Evolutionary conservation across 2,329 filamentous ascomycete genomes (phyloP).

Genomic region (Colletotrichum truncatum): DNA sequence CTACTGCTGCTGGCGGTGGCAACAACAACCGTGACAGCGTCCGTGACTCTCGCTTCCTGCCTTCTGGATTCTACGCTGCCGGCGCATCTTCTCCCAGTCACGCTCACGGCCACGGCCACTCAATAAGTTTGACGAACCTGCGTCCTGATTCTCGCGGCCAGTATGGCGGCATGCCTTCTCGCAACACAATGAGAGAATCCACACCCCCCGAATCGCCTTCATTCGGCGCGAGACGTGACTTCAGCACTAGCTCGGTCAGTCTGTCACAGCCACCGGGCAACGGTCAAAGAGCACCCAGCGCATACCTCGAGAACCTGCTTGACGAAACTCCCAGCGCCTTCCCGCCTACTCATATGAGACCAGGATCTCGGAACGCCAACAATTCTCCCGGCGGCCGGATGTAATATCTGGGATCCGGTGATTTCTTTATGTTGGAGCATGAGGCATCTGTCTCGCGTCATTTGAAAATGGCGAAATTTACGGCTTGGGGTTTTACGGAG

Average conservation of each 20-base stretch:
- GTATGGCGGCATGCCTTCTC: conserved; percentile 47
- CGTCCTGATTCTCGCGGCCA: conserved; percentile 65
- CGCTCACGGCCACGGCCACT: conserved; percentile 57
- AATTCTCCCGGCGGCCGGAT: conserved; percentile 11
- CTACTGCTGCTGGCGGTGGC: conserved; percentile 77
- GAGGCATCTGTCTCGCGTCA: background rate
- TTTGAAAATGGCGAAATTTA: conserved; percentile 18
- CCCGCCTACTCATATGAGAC: conserved; percentile 53
- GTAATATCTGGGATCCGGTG: background rate
- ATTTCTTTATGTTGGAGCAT: background rate
- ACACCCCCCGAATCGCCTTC: conserved; percentile 74
- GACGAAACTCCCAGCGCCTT: conserved; percentile 73
- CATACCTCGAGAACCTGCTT: conserved; percentile 89
- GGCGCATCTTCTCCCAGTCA: conserved; percentile 60
- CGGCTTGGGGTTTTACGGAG: conserved; percentile 10
- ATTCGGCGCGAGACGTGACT: conserved; percentile 55
- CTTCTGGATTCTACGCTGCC: conserved; percentile 90
- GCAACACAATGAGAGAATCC: conserved; percentile 53
- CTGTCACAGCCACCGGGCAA: conserved; percentile 64
- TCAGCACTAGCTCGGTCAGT: conserved; percentile 74
- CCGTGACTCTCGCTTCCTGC: conserved; percentile 83
- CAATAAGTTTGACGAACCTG: conserved; percentile 70
- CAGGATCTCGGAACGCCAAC: conserved; percentile 18
- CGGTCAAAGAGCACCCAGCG: conserved; percentile 82
- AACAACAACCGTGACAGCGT: conserved; percentile 50